Percentiles rank a stretch among this genome's conserved stretches.
phyloP scores from a whole-genome alignment of 495 filamentous ascomycete species.

The Bryoglossum gracile region DNA sequence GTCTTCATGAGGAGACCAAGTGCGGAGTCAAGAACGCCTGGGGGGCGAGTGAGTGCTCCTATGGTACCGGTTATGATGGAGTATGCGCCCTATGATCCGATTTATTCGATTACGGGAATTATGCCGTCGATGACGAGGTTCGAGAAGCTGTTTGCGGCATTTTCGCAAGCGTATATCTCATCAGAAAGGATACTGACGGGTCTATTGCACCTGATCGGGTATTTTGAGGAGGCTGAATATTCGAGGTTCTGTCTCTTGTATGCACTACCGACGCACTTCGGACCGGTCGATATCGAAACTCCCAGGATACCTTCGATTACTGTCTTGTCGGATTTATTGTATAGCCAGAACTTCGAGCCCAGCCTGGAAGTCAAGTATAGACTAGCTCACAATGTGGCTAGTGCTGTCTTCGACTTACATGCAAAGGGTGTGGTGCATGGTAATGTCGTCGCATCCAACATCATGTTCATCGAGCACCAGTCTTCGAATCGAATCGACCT shows the following conservation, averaged over 20 bases:
- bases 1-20: conserved; percentile 47
- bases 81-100: conserved; percentile 56
- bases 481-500: conserved; percentile 32
- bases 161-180: conserved; percentile 40
- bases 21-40: conserved; percentile 34
- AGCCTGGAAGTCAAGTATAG: conserved; percentile 73
- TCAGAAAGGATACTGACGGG: conserved; percentile 49
- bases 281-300: conserved; percentile 47
- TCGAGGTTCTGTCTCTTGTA: conserved; percentile 78
- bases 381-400: conserved; percentile 70
- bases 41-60: conserved; percentile 26
- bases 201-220: conserved; percentile 72
- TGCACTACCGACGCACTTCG: conserved; percentile 62
- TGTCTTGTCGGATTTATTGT: conserved; percentile 40
- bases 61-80: conserved; percentile 56
- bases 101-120: conserved; percentile 56
- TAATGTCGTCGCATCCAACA: conserved; percentile 71
- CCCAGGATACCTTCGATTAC: conserved; percentile 38
- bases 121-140: conserved; percentile 56
- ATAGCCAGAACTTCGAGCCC: conserved; percentile 48
- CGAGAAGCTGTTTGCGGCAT: conserved; percentile 51
- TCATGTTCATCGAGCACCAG: conserved; percentile 66
- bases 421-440: conserved; percentile 70
- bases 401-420: conserved; percentile 69
- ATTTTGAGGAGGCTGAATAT: conserved; percentile 71